A percentile compares a stretch with the other conserved stretches of the same genome.
phyloP scores from a whole-genome alignment of 176 grass and related monocot species.

The Otatea glauca region DNA sequence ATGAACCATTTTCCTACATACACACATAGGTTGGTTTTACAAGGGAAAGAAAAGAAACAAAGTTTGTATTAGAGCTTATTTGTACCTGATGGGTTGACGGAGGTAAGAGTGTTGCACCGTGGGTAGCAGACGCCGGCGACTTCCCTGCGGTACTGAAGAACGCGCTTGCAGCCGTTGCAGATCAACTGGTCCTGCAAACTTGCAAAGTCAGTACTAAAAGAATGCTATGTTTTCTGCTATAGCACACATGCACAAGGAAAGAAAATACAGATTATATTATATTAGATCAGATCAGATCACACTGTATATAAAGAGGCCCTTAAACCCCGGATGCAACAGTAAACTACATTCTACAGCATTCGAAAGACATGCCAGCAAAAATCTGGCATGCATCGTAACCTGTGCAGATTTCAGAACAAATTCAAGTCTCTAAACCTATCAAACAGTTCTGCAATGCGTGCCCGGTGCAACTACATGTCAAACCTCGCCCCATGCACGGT shows the following conservation, averaged over 20 bases:
- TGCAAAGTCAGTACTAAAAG: neutral
- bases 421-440: neutral
- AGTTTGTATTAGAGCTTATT: neutral
- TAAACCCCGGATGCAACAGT: neutral
- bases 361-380: neutral
- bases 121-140: conserved; percentile 46
- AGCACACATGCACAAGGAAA: neutral
- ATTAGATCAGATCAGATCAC: conserved; percentile 31
- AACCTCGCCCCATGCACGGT: neutral
- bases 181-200: neutral
- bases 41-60: neutral
- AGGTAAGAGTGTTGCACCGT: conserved; percentile 49
- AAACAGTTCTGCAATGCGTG: neutral
- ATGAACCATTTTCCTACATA: neutral
- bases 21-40: neutral
- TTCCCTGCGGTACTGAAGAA: conserved; percentile 51
- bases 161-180: conserved; percentile 46
- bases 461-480: too few relatives aligned
- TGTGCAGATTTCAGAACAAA: neutral
- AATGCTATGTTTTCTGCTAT: neutral
- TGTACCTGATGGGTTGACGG: conserved; percentile 38
- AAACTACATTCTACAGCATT: neutral
- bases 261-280: neutral
- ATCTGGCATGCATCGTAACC: neutral
- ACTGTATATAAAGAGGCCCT: conserved; percentile 42